Percentiles rank a stretch among this genome's conserved stretches.
Conservation (phyloP, 2,329 filamentous ascomycete species). For the Rutstroemia sydowiana region DNA sequence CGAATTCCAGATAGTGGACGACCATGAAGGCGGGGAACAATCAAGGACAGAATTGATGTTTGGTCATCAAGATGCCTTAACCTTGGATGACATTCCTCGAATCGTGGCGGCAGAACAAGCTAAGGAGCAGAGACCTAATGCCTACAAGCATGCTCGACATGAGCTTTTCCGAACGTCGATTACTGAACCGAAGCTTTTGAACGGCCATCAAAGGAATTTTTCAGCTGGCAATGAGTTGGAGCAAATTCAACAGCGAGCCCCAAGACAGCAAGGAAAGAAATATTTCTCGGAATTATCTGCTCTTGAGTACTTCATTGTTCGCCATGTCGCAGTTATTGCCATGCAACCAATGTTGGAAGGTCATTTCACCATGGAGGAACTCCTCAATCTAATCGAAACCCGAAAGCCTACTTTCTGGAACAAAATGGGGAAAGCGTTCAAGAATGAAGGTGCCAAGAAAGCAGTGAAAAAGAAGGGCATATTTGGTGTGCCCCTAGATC, state of each 20-base stretch:
- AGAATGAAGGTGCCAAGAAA: constrained; percentile 67
- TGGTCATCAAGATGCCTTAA: constrained; percentile 83
- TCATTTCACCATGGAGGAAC: constrained; percentile 88
- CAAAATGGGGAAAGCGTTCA: constrained; percentile 94
- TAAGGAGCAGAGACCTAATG: constrained; percentile 77
- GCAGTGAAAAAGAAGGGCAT: constrained; percentile 84
- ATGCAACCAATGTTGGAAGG: constrained; percentile 89
- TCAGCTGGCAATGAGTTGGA: constrained; percentile 49
- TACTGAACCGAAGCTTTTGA: constrained; percentile 57
- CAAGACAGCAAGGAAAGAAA: constrained; percentile 52
- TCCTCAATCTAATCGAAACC: constrained; percentile 86
- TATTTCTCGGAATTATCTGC: constrained; percentile 96
- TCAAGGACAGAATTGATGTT: constrained; percentile 75
- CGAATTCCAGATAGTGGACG: constrained; percentile 73
- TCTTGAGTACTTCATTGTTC: constrained; percentile 94
- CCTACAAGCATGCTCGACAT: constrained; percentile 67
- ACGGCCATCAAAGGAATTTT: constrained; percentile 62
- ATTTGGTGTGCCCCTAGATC: constrained; percentile 82
- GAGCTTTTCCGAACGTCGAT: constrained; percentile 52
- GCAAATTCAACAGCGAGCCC: constrained; percentile 38
- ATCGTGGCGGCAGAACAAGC: constrained; percentile 95
- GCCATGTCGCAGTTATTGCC: constrained; percentile 86
- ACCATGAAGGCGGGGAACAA: constrained; percentile 62
- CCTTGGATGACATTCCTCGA: constrained; percentile 89
- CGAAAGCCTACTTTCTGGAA: constrained; percentile 96